phyloP scores from a whole-genome alignment of 2,329 filamentous ascomycete genomes.

The Trichoderma koningiopsis region DNA sequence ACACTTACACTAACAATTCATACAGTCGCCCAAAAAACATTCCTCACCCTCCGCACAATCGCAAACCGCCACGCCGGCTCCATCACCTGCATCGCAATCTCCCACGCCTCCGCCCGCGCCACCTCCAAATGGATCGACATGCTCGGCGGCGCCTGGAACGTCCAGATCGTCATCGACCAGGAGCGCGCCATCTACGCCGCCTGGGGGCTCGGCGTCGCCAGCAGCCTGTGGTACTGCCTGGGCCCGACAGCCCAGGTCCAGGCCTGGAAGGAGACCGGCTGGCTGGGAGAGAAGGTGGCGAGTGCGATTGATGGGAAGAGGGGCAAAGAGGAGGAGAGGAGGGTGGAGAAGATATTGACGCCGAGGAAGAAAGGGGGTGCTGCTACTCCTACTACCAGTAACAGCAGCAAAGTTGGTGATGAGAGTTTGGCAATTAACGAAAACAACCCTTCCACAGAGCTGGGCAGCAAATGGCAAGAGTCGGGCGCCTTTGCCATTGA shows the following conservation, averaged over 20 bases:
- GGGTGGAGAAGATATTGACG: conserved; percentile 32
- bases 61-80: conserved; percentile 52
- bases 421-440: conserved; percentile 35
- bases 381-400: background rate
- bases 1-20: too few species aligned
- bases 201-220: conserved; percentile 59
- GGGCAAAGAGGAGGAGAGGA: conserved; percentile 40
- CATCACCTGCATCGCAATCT: conserved; percentile 60
- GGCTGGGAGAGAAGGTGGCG: conserved; percentile 55
- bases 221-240: conserved; percentile 53
- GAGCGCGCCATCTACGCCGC: conserved; percentile 59
- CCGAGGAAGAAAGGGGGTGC: background rate
- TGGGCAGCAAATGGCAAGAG: conserved; percentile 61
- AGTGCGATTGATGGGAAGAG: conserved; percentile 45
- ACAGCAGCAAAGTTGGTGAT: background rate
- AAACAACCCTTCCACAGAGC: conserved; percentile 46
- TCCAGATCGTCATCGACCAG: conserved; percentile 59
- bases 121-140: conserved; percentile 60
- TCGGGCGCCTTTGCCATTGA: conserved; percentile 56
- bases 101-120: conserved; percentile 58
- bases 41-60: conserved; percentile 57
- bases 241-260: conserved; percentile 56
- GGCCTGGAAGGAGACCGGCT: conserved; percentile 57
- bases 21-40: conserved; percentile 58
- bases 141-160: conserved; percentile 59